phyloP scores from a whole-genome alignment of 768 basidiomycete species.

The Leccinum disarticulatum region DNA sequence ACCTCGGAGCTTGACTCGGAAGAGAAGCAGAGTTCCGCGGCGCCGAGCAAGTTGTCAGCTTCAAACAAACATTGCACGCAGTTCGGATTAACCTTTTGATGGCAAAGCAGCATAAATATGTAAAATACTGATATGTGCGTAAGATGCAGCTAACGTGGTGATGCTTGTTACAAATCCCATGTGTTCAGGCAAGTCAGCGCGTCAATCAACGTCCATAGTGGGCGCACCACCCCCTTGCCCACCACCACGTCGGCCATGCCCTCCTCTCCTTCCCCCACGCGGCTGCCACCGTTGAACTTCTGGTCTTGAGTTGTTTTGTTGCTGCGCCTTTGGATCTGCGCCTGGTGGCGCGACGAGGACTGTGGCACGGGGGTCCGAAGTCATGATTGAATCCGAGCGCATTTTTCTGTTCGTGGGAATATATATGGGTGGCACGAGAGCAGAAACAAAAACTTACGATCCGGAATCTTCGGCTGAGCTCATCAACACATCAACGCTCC shows the following conservation, averaged over 20 bases:
- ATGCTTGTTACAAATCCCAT: conserved; percentile 17
- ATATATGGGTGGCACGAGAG: background rate
- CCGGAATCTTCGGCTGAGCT: conserved; percentile 41
- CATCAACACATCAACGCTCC: conserved; percentile 57
- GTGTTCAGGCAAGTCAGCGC: conserved; percentile 5
- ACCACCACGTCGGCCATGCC: conserved; percentile 25
- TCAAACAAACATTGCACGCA: no score
- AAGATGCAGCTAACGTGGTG: conserved; percentile 16
- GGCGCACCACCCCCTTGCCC: conserved; percentile 14
- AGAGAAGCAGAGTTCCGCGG: background rate
- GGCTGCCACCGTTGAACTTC: conserved; percentile 27
- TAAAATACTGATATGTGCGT: conserved; percentile 28
- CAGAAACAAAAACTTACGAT: conserved; percentile 45
- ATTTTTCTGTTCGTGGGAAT: conserved; percentile 59
- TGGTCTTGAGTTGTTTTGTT: conserved; percentile 24
- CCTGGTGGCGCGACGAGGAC: conserved; percentile 71
- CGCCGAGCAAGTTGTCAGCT: no score
- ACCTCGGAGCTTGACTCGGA: background rate
- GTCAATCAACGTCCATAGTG: conserved; percentile 32
- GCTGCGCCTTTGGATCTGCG: conserved; percentile 54
- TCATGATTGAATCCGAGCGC: conserved; percentile 75
- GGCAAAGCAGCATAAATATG: conserved; percentile 17
- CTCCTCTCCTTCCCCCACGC: conserved; percentile 27
- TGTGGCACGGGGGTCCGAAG: conserved; percentile 59
- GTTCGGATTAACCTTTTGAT: background rate